phyloP scores from a whole-genome alignment of 163 green algal genomes.

The Coccomyxa subellipsoidea region DNA sequence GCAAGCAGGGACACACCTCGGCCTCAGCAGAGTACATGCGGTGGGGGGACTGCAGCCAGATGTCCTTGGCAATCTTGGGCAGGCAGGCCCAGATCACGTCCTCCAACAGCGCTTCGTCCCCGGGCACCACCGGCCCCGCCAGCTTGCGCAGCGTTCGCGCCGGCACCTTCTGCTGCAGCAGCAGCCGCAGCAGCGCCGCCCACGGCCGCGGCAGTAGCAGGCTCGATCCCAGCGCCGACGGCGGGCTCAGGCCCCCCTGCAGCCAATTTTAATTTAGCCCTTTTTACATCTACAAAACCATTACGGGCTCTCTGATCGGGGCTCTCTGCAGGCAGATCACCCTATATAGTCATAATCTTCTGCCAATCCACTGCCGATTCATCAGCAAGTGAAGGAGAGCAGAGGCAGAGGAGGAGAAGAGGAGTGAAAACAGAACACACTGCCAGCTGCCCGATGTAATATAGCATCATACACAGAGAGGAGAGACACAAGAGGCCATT shows the following conservation, averaged over 20 bases:
- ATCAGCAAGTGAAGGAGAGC: too few relatives aligned
- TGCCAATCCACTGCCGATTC: too few relatives aligned
- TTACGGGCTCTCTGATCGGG: too few relatives aligned
- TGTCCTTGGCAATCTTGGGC: conserved; percentile 7
- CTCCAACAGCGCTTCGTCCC: conserved; percentile 27
- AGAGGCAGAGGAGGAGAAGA: too few relatives aligned
- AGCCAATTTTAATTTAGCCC: too few relatives aligned
- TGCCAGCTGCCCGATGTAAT: too few relatives aligned
- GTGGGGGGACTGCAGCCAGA: background rate
- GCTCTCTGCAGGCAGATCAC: too few relatives aligned
- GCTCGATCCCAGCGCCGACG: conserved; percentile 37
- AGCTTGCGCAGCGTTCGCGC: conserved; percentile 15
- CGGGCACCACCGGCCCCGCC: background rate
- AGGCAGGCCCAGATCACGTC: conserved; percentile 29
- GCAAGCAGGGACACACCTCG: background rate
- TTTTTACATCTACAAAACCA: too few relatives aligned
- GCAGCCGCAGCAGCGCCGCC: conserved; percentile 63
- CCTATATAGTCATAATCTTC: too few relatives aligned
- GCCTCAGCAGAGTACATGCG: conserved; percentile 10
- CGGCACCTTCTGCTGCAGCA: conserved; percentile 63
- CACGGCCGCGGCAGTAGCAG: conserved; percentile 63
- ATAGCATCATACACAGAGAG: too few relatives aligned
- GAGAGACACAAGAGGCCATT: too few relatives aligned
- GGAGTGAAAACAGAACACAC: too few relatives aligned
- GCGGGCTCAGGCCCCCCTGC: conserved; percentile 39